Percentiles rank a stretch among this genome's conserved stretches.
These are phyloP conservation scores for barrel medic (Medicago truncatula) DNA, from an alignment of 306 rosid genomes.

Conservation along the genomic window DNA sequence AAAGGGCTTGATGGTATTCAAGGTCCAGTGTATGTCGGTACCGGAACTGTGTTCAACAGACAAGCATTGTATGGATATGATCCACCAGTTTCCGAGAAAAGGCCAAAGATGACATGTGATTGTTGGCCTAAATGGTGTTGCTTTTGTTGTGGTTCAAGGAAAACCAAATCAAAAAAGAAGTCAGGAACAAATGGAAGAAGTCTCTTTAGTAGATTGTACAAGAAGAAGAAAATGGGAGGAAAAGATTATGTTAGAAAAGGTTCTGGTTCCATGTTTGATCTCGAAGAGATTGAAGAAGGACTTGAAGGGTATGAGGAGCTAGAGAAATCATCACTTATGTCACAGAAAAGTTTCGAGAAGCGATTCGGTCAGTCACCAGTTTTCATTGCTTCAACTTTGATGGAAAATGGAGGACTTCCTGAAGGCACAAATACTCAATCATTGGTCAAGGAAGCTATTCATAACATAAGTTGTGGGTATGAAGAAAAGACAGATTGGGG, in stretches of 20 bases:
- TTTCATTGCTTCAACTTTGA: slow-evolving; percentile 89
- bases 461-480: slow-evolving; percentile 89
- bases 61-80: slow-evolving; percentile 62
- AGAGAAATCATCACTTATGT: slow-evolving; percentile 97
- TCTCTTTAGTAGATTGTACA: slow-evolving; percentile 69
- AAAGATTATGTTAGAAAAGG: slow-evolving; percentile 67
- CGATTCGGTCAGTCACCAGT: slow-evolving; percentile 88
- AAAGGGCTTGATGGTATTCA: slow-evolving; percentile 64
- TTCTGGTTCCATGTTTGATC: slow-evolving; percentile 77
- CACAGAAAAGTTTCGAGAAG: slow-evolving; percentile 90
- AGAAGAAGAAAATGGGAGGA: slow-evolving; percentile 92
- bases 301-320: slow-evolving; percentile 98
- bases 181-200: slow-evolving; percentile 52
- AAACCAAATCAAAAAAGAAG: slow-evolving; percentile 81
- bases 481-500: slow-evolving; percentile 99
- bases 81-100: slow-evolving; percentile 57
- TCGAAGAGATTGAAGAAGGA: slow-evolving; percentile 97
- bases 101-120: slow-evolving; percentile 60
- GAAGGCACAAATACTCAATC: slow-evolving; percentile 72
- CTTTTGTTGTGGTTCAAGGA: slow-evolving; percentile 87
- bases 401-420: slow-evolving; percentile 93
- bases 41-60: slow-evolving; percentile 57
- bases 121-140: slow-evolving; percentile 75
- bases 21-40: slow-evolving; percentile 64
- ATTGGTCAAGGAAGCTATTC: slow-evolving; percentile 93